Conservation (phyloP, 768 basidiomycete species). For the Coprinopsis sp. region DNA sequence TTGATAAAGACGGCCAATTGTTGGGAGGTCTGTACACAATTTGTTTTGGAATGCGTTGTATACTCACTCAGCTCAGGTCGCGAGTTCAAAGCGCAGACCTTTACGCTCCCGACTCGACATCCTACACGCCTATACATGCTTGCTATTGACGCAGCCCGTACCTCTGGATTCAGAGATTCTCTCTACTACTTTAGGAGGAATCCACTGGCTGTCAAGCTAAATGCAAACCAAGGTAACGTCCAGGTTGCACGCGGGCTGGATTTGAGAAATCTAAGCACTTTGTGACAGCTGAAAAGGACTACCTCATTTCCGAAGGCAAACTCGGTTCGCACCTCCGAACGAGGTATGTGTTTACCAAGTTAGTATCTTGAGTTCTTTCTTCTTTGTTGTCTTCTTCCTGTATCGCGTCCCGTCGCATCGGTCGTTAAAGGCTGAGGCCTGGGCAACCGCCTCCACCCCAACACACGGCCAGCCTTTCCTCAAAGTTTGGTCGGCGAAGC, state of each 20-base stretch:
- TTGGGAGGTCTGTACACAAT: constrained; percentile 62
- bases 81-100: constrained; percentile 84
- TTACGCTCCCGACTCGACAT: constrained; percentile 80
- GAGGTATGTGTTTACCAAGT: too few species aligned
- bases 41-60: background rate
- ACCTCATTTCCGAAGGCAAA: constrained; percentile 83
- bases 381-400: too few species aligned
- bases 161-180: constrained; percentile 94
- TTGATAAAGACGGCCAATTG: constrained; percentile 79
- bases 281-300: constrained; percentile 92
- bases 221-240: constrained; percentile 81
- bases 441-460: too few species aligned
- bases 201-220: constrained; percentile 83
- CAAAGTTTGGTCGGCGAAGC: too few species aligned
- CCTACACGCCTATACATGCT: constrained; percentile 88
- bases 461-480: too few species aligned
- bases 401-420: too few species aligned
- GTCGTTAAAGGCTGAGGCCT: too few species aligned
- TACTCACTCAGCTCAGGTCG: constrained; percentile 50
- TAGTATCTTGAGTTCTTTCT: too few species aligned
- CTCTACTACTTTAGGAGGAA: constrained; percentile 97
- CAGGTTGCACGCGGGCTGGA: too few species aligned
- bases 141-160: constrained; percentile 94
- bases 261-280: too few species aligned
- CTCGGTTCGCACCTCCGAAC: constrained; percentile 86